Conservation (phyloP, 352 stramenopile genomes). For the Phytophthora pini region DNA sequence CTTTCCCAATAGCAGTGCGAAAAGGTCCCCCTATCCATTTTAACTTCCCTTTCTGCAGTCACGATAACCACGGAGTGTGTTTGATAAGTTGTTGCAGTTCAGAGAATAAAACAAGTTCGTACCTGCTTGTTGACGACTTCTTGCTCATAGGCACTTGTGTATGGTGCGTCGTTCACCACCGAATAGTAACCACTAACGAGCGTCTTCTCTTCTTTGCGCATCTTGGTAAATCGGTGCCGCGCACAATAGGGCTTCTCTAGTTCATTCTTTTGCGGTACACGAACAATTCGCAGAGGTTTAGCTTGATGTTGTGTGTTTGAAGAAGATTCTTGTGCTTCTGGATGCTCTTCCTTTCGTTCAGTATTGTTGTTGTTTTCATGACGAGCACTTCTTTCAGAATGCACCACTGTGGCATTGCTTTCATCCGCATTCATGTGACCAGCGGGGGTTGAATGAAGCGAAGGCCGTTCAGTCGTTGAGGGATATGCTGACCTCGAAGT, state of each 20-base stretch:
- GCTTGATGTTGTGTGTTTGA: conserved; percentile 9
- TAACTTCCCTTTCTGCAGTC: conserved; percentile 59
- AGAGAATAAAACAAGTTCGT: conserved; percentile 1
- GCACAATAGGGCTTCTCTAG: conserved; percentile 77
- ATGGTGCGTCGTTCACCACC: conserved; percentile 83
- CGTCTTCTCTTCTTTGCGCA: conserved; percentile 40
- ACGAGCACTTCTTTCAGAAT: conserved; percentile 14
- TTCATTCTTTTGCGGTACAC: conserved; percentile 68
- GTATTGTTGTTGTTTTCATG: conserved; percentile 6
- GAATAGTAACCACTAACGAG: conserved; percentile 65
- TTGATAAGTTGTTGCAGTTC: not conserved
- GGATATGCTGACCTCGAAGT: conserved; percentile 65
- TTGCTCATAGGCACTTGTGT: conserved; percentile 54
- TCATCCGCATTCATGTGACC: not conserved
- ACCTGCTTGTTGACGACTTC: conserved; percentile 65
- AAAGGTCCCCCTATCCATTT: conserved; percentile 80
- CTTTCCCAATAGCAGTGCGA: conserved; percentile 66
- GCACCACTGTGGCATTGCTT: conserved; percentile 4
- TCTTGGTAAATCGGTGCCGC: conserved; percentile 59
- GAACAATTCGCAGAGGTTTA: conserved; percentile 44
- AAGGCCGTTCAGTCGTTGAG: conserved; percentile 18
- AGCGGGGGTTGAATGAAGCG: not conserved
- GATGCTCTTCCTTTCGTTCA: conserved; percentile 17
- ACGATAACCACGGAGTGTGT: not conserved
- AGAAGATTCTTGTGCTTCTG: conserved; percentile 23